Evolutionary conservation across 2,329 filamentous ascomycete species (phyloP), one percentile per base, ranked within the genome.

Genomic region (Pezicula radicicola): DNA sequence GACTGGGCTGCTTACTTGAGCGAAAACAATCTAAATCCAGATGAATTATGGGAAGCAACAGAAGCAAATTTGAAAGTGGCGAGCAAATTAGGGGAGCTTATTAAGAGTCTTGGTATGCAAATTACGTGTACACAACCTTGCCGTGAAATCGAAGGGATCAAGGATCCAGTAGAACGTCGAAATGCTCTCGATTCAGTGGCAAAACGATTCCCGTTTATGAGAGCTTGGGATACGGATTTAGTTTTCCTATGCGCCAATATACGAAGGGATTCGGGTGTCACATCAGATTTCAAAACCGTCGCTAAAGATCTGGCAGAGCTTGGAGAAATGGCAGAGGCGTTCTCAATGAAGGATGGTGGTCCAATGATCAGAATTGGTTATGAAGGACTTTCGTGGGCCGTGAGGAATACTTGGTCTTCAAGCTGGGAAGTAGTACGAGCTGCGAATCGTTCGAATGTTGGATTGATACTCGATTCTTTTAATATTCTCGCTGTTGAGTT

Each of bases 211-310:
- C 66, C 66, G 0, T 68, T 68, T 36, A 68, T 68, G 66, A 60
- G 66, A 6, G 66, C 66, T 2, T 68, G 68, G 37, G 63, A 66
- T 39, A 68, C 66, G 6, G 66, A 68, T 35, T 57, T 68, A 4
- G 66, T 68, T 0, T 68, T 68, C 35, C 63, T 68, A 63, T 68
- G 66, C 46, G 62, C 66, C n/a, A 68, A 51, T 39, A 64, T 66
- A 40, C 64, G 65, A 8, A 62, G 53, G 4, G 65, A 68, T 21
- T 27, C 28, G n/a, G 62, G 64, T 0, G 63, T 66, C 5, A 68
- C 66, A 0, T 58, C 62, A 0, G 66, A 68, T 52, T 53, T 68
- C 4, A 61, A 65, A 44, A 61, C 56, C 1, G 66, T 68, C 5
- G 65, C 66, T 1, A 48, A 48, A 27, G 66, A 68, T 46, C 50